phyloP scores from a whole-genome alignment of 192 early-diverging fungal genomes.

The Coemansia erecta region DNA sequence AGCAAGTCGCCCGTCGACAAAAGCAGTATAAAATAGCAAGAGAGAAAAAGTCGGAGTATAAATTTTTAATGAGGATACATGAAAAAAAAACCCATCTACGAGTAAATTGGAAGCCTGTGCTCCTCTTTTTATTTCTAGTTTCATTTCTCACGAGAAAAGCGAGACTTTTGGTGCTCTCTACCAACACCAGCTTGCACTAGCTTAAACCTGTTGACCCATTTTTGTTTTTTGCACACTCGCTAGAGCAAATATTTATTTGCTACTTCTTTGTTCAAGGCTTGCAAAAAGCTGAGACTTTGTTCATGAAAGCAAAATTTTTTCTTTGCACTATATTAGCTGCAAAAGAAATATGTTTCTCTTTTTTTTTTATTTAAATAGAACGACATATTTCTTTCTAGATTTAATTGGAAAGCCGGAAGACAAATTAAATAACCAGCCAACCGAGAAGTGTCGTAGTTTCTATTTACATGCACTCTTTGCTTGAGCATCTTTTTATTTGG shows the following conservation, averaged over 20 bases:
- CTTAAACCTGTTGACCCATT: background rate
- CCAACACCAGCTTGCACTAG: background rate
- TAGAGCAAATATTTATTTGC: background rate
- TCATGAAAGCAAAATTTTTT: background rate
- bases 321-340: background rate
- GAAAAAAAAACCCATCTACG: background rate
- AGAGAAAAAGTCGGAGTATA: conserved; percentile 1
- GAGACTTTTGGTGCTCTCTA: too few species aligned
- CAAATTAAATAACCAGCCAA: too few species aligned
- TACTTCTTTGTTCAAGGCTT: background rate
- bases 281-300: background rate
- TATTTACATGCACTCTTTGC: too few species aligned
- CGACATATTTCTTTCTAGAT: background rate
- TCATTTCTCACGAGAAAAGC: background rate
- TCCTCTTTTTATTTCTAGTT: background rate
- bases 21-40: background rate
- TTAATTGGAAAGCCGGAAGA: too few species aligned
- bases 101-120: background rate
- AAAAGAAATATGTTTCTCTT: background rate
- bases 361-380: background rate
- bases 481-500: too few species aligned
- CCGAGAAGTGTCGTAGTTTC: too few species aligned
- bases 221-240: background rate
- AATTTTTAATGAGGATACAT: background rate
- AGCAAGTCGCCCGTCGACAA: background rate